Conservation (phyloP, 176 grass and related monocot genomes). For the Rhynchospora breviuscula region DNA sequence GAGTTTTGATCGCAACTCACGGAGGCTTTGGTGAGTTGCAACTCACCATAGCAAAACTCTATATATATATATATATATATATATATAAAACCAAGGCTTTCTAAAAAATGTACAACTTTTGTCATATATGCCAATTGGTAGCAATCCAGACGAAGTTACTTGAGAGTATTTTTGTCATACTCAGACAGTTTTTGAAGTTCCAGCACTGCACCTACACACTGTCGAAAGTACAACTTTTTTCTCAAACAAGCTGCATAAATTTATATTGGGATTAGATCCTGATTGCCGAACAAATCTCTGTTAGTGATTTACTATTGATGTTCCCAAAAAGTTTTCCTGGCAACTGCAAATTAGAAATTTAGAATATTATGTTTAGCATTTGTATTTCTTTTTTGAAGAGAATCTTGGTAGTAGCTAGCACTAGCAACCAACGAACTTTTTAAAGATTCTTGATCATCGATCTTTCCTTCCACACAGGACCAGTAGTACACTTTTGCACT, state of each 20-base stretch:
- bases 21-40: too few relatives aligned
- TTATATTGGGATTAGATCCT: not conserved
- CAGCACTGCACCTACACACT: not conserved
- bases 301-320: not conserved
- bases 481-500: too few relatives aligned
- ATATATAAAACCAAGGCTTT: too few relatives aligned
- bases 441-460: too few relatives aligned
- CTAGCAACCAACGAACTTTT: too few relatives aligned
- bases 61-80: too few relatives aligned
- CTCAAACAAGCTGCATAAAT: not conserved
- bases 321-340: not conserved
- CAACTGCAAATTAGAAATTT: not conserved
- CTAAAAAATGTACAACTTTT: too few relatives aligned
- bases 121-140: not conserved
- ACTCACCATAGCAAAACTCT: too few relatives aligned
- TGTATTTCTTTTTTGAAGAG: not conserved
- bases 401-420: not conserved
- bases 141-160: not conserved
- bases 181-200: not conserved
- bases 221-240: not conserved
- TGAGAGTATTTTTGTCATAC: not conserved
- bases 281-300: not conserved
- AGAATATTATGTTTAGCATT: not conserved
- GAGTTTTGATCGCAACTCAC: too few relatives aligned
- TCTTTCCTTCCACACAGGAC: too few relatives aligned